A percentile compares a stretch with the other conserved stretches of the same genome.
These are phyloP conservation scores for Globisporangium cylindrosporum DNA, from an alignment of 352 stramenopile genomes.

Conservation along the genomic window DNA sequence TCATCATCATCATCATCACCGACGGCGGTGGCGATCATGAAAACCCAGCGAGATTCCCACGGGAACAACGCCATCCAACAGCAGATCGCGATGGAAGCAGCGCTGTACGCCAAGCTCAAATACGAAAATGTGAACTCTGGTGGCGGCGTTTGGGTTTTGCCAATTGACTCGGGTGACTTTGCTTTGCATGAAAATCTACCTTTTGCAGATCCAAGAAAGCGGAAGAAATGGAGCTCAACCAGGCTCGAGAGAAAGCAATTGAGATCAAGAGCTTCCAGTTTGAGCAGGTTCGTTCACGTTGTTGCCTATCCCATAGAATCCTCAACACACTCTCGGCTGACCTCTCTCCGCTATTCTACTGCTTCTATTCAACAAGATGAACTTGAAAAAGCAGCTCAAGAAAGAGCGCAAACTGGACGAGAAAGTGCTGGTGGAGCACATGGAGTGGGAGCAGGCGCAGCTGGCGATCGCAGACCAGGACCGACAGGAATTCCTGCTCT, in stretches of 20 bases:
- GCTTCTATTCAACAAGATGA: constrained; percentile 19
- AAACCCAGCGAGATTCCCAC: neutral
- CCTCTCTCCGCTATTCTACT: neutral
- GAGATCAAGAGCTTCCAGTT: constrained; percentile 21
- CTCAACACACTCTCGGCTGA: neutral
- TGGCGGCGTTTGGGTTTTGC: no score
- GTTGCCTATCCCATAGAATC: neutral
- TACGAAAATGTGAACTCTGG: no score
- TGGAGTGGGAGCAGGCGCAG: constrained; percentile 39
- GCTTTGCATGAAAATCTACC: neutral
- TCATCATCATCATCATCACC: neutral
- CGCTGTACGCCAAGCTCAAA: constrained; percentile 3
- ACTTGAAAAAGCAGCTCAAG: constrained; percentile 17
- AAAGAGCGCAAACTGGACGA: constrained; percentile 29
- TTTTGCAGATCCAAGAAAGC: constrained; percentile 9
- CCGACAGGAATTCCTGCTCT: constrained; percentile 5
- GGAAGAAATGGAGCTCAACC: constrained; percentile 7
- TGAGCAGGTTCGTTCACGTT: constrained; percentile 14
- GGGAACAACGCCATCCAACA: constrained; percentile 2
- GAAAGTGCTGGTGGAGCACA: constrained; percentile 25
- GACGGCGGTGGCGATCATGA: neutral
- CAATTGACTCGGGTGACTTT: neutral
- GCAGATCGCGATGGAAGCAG: constrained; percentile 9
- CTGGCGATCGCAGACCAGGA: constrained; percentile 20
- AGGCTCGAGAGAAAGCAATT: constrained; percentile 9